A percentile compares a stretch with the other conserved stretches of the same genome.
These are phyloP conservation scores for Quercus lobata DNA, from an alignment of 331 rosid genomes.

Conservation along the genomic window DNA sequence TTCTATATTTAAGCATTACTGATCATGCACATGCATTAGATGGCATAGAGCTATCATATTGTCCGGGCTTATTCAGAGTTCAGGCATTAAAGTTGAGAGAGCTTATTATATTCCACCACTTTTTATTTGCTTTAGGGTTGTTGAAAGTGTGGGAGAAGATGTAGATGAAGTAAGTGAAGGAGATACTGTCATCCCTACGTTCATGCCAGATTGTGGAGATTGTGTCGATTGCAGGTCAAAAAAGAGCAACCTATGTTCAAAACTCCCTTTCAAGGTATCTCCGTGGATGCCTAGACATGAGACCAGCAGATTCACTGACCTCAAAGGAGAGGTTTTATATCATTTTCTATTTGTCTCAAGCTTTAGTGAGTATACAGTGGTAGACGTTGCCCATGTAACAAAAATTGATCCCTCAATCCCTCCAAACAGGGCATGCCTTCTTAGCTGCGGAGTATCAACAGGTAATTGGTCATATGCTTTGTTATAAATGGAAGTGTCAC, in stretches of 20 bases:
- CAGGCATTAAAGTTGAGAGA: neutral
- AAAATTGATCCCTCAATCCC: constrained; percentile 59
- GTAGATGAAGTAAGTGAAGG: constrained; percentile 68
- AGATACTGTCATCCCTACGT: constrained; percentile 65
- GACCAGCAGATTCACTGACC: constrained; percentile 69
- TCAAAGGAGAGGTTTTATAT: constrained; percentile 54
- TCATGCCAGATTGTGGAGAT: constrained; percentile 66
- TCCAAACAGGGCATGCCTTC: constrained; percentile 67
- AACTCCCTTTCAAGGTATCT: constrained; percentile 52
- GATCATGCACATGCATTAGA: neutral
- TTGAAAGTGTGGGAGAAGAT: constrained; percentile 79
- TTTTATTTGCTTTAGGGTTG: constrained; percentile 41
- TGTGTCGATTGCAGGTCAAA: constrained; percentile 67
- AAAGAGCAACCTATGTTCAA: constrained; percentile 73
- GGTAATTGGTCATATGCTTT: constrained; percentile 30
- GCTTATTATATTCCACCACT: neutral
- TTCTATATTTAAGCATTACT: neutral
- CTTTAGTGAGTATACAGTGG: constrained; percentile 76
- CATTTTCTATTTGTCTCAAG: constrained; percentile 79
- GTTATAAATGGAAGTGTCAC: neutral
- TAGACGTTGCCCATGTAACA: constrained; percentile 57
- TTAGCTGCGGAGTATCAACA: constrained; percentile 83
- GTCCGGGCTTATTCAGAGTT: neutral
- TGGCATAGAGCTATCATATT: too few species aligned
- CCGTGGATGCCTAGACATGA: constrained; percentile 64